Base-by-base conservation (phyloP, 2,329 filamentous ascomycete species). In the Emmonsia crescens region DNA sequence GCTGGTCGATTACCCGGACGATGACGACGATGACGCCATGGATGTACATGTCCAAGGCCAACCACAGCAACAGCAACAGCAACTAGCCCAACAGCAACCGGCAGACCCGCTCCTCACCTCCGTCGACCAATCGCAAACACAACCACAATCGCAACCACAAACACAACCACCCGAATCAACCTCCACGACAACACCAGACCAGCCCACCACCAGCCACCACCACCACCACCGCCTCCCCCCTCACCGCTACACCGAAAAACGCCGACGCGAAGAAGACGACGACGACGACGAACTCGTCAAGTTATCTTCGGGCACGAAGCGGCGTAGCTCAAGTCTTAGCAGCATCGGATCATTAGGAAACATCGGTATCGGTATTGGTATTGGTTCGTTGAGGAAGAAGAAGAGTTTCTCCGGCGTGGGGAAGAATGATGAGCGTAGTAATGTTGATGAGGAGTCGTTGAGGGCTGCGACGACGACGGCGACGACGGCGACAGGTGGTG, bases 211-310 rank as follows among this genome's bases (percentile, higher is more conserved):
- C 51, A n/a, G 19, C 31, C 9, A 2, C 51, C 31, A 21, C 44
- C 24, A 19, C n/a, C 21, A 36, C 10, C 42, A 19, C 19, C 49
- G 31, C 8, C 31, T 49, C 27, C 87, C 88, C 3, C 88, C 87
- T 0, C 91, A 96, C 74, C 83, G 90, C 60, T 76, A 96, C 21
- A 88, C 91, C 0, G 90, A 96, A 73, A 97, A 97, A 75, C 87
- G 93, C 56, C 84, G 93, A 56, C 85, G 94, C 51, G 78, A 81
- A 68, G 92, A 96, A 71, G 93, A 96, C 62, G 91, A 96, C 64
- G 93, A 96, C 54, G 92, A 96, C 61, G 92, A 96, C 66, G 90
- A 93, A 70, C 77, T 97, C n/a, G 86, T 86, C 60, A 96, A 94
- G 75, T 81, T 96, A 68, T 85, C 89, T 66, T 72, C 74, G 10